These are phyloP conservation scores for Leccinum fallax DNA, from an alignment of 1,284 basidiomycete genomes.

Conservation along the genomic window DNA sequence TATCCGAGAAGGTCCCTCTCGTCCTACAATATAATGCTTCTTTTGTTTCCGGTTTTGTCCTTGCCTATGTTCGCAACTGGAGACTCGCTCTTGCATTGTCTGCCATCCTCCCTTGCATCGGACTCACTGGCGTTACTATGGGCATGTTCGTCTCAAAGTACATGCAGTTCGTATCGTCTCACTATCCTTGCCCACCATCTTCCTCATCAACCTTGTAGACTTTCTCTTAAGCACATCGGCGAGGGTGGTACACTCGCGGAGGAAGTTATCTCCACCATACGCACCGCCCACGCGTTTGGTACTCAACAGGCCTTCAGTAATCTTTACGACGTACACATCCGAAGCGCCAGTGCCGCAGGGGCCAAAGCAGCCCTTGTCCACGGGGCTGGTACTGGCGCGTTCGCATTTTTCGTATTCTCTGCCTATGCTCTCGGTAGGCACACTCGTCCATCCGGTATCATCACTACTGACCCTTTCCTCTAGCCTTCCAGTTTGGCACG, in stretches of 20 bases:
- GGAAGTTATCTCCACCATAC: slow-evolving; percentile 91
- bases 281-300: slow-evolving; percentile 93
- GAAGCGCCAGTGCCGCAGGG: slow-evolving; percentile 60
- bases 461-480: neutral
- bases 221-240: slow-evolving; percentile 76
- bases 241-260: slow-evolving; percentile 89
- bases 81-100: slow-evolving; percentile 86
- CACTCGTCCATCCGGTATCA: neutral
- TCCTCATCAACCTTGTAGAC: slow-evolving; percentile 33
- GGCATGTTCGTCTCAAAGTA: slow-evolving; percentile 73
- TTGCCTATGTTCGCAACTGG: slow-evolving; percentile 77
- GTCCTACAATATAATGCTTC: slow-evolving; percentile 63
- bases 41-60: slow-evolving; percentile 79
- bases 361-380: slow-evolving; percentile 67
- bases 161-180: slow-evolving; percentile 58
- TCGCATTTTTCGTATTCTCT: slow-evolving; percentile 84
- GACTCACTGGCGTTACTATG: slow-evolving; percentile 76
- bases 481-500: slow-evolving; percentile 48
- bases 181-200: neutral
- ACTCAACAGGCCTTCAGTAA: slow-evolving; percentile 56
- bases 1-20: slow-evolving; percentile 84
- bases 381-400: slow-evolving; percentile 67
- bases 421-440: slow-evolving; percentile 62
- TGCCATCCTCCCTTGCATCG: slow-evolving; percentile 89
- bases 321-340: slow-evolving; percentile 54